These are phyloP conservation scores for Brachypodium distachyon DNA, from an alignment of 202 grass and related monocot genomes.

Conservation along the genomic window DNA sequence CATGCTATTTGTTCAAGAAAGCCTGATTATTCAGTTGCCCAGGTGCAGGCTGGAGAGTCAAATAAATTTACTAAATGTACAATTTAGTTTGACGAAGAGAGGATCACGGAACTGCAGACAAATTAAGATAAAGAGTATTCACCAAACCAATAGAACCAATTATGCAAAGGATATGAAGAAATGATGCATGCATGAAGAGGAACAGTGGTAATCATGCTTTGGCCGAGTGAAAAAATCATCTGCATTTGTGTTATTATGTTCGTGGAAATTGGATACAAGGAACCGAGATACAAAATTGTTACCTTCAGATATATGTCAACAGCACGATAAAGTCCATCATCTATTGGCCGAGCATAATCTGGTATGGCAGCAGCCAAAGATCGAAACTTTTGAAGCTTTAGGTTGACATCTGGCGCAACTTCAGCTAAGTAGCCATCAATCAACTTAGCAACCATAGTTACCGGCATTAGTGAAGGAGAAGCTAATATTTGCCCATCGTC, in stretches of 20 bases:
- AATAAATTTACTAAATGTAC: not conserved
- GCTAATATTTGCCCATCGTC: slow-evolving; percentile 50
- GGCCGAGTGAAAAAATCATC: not conserved
- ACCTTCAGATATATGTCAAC: slow-evolving; percentile 93
- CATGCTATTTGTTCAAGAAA: not conserved
- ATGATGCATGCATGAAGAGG: not conserved
- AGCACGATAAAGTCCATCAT: slow-evolving; percentile 81
- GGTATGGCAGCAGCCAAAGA: slow-evolving; percentile 71
- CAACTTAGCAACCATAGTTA: slow-evolving; percentile 63
- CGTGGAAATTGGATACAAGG: not conserved
- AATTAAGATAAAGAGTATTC: not conserved
- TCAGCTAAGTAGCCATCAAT: slow-evolving; percentile 85
- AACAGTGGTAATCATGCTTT: not conserved
- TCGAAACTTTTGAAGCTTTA: slow-evolving; percentile 56
- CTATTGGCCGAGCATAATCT: slow-evolving; percentile 68
- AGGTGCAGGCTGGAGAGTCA: not conserved
- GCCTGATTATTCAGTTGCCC: not conserved
- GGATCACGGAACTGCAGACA: not conserved
- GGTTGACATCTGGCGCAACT: slow-evolving; percentile 73
- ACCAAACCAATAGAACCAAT: not conserved
- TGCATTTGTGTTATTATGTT: not conserved
- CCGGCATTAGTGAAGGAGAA: slow-evolving; percentile 48
- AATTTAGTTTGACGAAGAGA: not conserved
- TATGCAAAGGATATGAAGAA: not conserved
- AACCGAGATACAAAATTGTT: not conserved